Conservation (phyloP, 2,329 filamentous ascomycete genomes). For the Allantophomopsis lycopodina region DNA sequence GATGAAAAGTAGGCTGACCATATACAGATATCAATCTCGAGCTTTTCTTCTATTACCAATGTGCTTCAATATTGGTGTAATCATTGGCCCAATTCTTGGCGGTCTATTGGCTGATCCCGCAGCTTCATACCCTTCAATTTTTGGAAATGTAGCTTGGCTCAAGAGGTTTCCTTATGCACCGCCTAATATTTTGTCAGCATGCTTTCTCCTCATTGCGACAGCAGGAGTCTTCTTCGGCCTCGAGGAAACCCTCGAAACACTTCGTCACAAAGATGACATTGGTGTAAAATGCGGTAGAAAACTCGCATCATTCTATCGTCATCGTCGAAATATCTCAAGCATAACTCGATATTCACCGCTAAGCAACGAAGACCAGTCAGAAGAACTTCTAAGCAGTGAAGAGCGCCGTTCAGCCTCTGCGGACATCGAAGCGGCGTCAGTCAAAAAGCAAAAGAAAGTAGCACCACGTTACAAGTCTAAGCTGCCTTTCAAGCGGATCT, state of each 20-base stretch:
- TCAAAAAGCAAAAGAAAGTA: constrained; percentile 11
- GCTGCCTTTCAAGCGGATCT: constrained; percentile 31
- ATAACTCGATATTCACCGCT: constrained; percentile 8
- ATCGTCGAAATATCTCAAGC: constrained; percentile 1
- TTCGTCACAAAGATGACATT: constrained; percentile 16
- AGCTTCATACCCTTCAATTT: constrained; percentile 19
- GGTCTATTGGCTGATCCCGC: constrained; percentile 30
- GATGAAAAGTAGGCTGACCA: constrained; percentile 1
- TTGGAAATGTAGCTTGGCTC: constrained; percentile 26
- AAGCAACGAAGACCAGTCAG: constrained; percentile 3
- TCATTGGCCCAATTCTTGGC: constrained; percentile 26
- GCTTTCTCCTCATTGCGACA: constrained; percentile 17
- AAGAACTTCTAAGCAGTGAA: constrained; percentile 4
- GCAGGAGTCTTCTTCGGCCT: constrained; percentile 21
- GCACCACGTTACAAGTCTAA: constrained; percentile 14
- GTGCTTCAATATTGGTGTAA: constrained; percentile 48
- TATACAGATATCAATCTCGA: constrained; percentile 21
- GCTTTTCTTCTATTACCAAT: constrained; percentile 35
- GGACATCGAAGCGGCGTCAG: constrained; percentile 3
- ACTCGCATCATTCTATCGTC: constrained; percentile 6
- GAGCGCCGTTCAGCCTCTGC: constrained; percentile 3
- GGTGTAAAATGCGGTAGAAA: constrained; percentile 12
- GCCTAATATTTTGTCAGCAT: constrained; percentile 25
- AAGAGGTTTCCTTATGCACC: constrained; percentile 28
- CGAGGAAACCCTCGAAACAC: constrained; percentile 22